Conservation (phyloP, 805 yeast species). For the Sugiyamaella americana region DNA sequence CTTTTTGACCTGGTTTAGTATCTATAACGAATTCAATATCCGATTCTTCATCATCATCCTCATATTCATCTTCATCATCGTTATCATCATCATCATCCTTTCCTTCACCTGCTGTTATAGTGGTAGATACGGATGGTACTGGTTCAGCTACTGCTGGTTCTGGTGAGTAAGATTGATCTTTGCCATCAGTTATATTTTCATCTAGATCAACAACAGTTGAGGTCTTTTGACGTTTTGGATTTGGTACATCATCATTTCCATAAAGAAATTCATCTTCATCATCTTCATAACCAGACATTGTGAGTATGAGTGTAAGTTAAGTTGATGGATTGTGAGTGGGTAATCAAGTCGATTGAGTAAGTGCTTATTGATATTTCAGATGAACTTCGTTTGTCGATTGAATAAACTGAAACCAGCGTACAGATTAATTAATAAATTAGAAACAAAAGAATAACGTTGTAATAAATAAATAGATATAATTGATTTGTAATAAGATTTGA, state of each 20-base stretch:
- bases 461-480: too few relatives aligned
- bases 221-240: slow-evolving; percentile 29
- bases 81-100: slow-evolving; percentile 46
- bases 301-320: too few relatives aligned
- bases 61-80: slow-evolving; percentile 42
- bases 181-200: slow-evolving; percentile 20
- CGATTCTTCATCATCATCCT: slow-evolving; percentile 39
- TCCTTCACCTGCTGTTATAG: slow-evolving; percentile 36
- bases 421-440: too few relatives aligned
- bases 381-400: too few relatives aligned
- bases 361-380: too few relatives aligned
- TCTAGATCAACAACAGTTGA: slow-evolving; percentile 18
- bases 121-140: slow-evolving; percentile 19
- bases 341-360: too few relatives aligned
- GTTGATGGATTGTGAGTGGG: too few relatives aligned
- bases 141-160: slow-evolving; percentile 22
- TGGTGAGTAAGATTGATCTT: slow-evolving; percentile 21
- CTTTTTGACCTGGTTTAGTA: slow-evolving; percentile 28
- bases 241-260: slow-evolving; percentile 47
- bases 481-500: too few relatives aligned
- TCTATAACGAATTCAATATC: slow-evolving; percentile 83
- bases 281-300: slow-evolving; percentile 32
- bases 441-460: too few relatives aligned
- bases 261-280: slow-evolving; percentile 68
- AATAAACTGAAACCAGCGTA: too few relatives aligned